Conservation (phyloP, 805 yeast species). For the Ogataea ramenticola region DNA sequence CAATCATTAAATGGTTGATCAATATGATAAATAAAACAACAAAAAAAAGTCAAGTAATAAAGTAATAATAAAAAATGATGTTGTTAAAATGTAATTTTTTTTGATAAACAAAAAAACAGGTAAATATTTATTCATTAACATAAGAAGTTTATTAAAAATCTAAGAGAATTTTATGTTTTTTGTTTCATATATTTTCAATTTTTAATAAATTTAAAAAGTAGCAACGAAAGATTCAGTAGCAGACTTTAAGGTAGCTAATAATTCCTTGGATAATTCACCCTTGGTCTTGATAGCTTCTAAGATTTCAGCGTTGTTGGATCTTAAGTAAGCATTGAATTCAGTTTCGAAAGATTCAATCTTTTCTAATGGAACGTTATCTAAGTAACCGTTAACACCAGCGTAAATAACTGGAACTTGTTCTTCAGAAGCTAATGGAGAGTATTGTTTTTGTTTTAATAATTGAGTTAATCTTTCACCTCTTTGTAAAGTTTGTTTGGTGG, state of each 20-base stretch:
- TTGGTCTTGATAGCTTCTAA: slow-evolving; percentile 75
- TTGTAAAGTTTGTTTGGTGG: slow-evolving; percentile 96
- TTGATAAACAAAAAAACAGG: neutral
- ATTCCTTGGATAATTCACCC: slow-evolving; percentile 88
- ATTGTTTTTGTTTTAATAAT: slow-evolving; percentile 96
- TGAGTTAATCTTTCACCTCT: slow-evolving; percentile 99
- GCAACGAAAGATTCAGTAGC: slow-evolving; percentile 91
- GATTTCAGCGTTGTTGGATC: slow-evolving; percentile 82
- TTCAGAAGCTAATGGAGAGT: slow-evolving; percentile 94
- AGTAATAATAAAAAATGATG: neutral
- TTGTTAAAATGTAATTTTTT: neutral
- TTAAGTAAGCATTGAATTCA: slow-evolving; percentile 86
- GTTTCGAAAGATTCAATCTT: slow-evolving; percentile 88
- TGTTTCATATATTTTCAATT: neutral
- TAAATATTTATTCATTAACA: neutral
- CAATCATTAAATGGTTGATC: too few relatives aligned
- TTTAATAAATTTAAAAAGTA: slow-evolving; percentile 52
- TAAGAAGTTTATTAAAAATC: neutral
- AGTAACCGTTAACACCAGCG: slow-evolving; percentile 99
- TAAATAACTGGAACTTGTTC: slow-evolving; percentile 97
- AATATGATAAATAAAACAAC: neutral
- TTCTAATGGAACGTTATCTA: slow-evolving; percentile 78
- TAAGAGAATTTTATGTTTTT: neutral
- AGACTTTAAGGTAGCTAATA: slow-evolving; percentile 78
- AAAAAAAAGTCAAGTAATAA: neutral